phyloP scores from a whole-genome alignment of 1,139 yeast species.

The Kodamaea alishanica region DNA sequence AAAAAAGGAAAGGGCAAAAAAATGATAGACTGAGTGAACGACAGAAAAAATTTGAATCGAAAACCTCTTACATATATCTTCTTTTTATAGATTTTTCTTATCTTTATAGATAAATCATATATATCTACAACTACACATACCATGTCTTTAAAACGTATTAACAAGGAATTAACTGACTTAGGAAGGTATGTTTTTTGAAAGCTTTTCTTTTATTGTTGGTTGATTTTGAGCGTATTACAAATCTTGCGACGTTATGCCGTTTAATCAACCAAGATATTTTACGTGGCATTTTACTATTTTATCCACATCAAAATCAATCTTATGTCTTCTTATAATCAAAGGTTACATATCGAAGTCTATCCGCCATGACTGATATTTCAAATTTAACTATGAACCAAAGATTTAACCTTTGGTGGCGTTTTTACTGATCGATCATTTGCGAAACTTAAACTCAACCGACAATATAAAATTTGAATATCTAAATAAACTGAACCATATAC shows the following conservation, averaged over 20 bases:
- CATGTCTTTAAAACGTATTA: slow-evolving; percentile 93
- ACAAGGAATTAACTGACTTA: slow-evolving; percentile 90
- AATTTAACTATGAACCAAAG: not conserved
- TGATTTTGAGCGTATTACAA: not conserved
- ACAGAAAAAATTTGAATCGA: too few species aligned
- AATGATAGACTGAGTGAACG: too few species aligned
- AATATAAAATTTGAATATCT: not conserved
- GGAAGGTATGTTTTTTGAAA: slow-evolving; percentile 66
- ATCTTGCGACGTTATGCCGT: too few species aligned
- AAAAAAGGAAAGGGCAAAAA: too few species aligned
- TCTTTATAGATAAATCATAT: slow-evolving; percentile 2
- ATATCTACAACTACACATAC: slow-evolving; percentile 2
- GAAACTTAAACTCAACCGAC: not conserved
- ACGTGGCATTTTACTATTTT: not conserved
- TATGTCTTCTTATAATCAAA: not conserved
- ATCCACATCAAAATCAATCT: not conserved
- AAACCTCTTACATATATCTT: too few species aligned
- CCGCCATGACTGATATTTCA: not conserved
- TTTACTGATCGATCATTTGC: not conserved
- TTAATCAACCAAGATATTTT: too few species aligned
- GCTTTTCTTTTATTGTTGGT: slow-evolving; percentile 1
- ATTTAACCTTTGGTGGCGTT: not conserved
- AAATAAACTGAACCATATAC: slow-evolving; percentile 15
- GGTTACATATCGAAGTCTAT: not conserved
- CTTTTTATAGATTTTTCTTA: slow-evolving; percentile 7